These are phyloP conservation scores for Huntiella omanensis DNA, from an alignment of 2,329 filamentous ascomycete genomes.

Conservation along the genomic window DNA sequence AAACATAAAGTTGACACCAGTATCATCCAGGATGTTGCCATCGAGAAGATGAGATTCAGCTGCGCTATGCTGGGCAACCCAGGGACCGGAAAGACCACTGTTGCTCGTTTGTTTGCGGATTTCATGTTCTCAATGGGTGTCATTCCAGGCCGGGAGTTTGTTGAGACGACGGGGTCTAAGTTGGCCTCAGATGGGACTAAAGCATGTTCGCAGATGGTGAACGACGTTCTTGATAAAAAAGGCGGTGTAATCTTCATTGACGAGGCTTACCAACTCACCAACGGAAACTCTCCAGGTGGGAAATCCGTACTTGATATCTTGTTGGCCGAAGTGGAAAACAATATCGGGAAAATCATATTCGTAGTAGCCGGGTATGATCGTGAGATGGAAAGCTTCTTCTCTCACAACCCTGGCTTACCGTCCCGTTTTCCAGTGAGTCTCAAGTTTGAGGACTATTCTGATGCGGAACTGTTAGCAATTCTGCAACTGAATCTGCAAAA, in stretches of 20 bases:
- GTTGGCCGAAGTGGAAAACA: conserved; percentile 54
- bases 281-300: conserved; percentile 37
- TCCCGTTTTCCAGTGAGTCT: conserved; percentile 50
- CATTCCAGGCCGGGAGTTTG: conserved; percentile 38
- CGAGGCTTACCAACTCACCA: conserved; percentile 56
- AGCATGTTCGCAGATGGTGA: conserved; percentile 32
- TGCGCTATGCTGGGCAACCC: conserved; percentile 47
- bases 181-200: conserved; percentile 38
- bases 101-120: conserved; percentile 49
- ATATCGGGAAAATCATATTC: conserved; percentile 49
- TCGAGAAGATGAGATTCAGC: conserved; percentile 38
- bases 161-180: conserved; percentile 49
- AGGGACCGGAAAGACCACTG: conserved; percentile 64
- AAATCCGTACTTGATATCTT: conserved; percentile 49
- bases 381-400: conserved; percentile 60
- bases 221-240: conserved; percentile 30
- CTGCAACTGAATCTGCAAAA: conserved; percentile 33
- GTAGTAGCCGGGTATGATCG: conserved; percentile 55
- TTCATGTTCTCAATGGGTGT: conserved; percentile 44
- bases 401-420: conserved; percentile 51
- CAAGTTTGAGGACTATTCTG: conserved; percentile 49
- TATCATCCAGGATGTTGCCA: conserved; percentile 34
- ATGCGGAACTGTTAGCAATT: conserved; percentile 45
- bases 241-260: conserved; percentile 63
- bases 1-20: conserved; percentile 44